phyloP scores from a whole-genome alignment of 2,329 filamentous ascomycete species.

The Trichoderma pleuroti region DNA sequence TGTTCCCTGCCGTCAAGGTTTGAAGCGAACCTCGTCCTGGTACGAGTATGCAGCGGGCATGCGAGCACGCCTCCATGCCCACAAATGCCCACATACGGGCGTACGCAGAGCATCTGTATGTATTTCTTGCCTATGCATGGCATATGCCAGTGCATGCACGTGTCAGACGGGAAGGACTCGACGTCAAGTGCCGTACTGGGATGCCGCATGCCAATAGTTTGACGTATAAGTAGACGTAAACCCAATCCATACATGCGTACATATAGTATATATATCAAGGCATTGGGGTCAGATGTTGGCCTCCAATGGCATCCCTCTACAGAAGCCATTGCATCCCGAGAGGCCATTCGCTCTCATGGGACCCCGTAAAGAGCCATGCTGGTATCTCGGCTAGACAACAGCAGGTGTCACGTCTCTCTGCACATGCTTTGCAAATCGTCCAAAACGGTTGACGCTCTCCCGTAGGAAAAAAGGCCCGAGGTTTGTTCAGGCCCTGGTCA shows the following conservation, averaged over 20 bases:
- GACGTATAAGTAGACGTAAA: not conserved
- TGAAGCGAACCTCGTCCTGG: not conserved
- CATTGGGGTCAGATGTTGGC: not conserved
- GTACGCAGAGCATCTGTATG: not conserved
- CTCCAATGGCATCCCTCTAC: not conserved
- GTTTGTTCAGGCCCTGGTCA: conserved; percentile 5
- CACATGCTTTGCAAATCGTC: not conserved
- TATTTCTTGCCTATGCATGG: conserved; percentile 13
- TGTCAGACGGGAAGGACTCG: not conserved
- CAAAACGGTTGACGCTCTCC: not conserved
- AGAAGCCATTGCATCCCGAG: not conserved
- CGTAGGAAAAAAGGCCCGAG: conserved; percentile 4
- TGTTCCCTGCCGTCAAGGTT: not conserved
- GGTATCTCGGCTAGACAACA: not conserved
- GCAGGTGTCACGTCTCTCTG: not conserved
- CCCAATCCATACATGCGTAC: not conserved
- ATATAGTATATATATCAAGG: not conserved
- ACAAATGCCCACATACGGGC: not conserved
- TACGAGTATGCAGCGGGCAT: not conserved
- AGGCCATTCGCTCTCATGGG: not conserved
- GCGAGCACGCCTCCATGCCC: not conserved
- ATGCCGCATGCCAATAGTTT: not conserved
- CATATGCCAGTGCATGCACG: conserved; percentile 10
- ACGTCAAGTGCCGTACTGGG: not conserved
- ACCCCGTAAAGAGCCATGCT: not conserved